Evolutionary conservation across 805 yeast genomes (phyloP).

Genomic region (Hanseniaspora hatyaiensis): DNA sequence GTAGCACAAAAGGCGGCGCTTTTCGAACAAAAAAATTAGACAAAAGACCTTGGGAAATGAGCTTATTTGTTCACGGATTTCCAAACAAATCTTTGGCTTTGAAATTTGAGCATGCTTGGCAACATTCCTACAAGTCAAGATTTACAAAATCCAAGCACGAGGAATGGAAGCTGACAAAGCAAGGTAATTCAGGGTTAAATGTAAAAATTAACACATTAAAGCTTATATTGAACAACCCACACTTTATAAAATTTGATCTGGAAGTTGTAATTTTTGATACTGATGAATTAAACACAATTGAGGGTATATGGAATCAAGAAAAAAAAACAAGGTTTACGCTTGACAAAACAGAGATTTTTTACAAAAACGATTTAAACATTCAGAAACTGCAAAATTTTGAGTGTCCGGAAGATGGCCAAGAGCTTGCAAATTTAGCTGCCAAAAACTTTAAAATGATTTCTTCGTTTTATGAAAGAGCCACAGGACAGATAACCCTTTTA

Average conservation of each 20-base stretch:
- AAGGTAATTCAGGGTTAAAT: conserved; percentile 33
- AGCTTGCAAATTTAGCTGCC: conserved; percentile 16
- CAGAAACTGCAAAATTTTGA: background rate
- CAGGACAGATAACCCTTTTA: too few species aligned
- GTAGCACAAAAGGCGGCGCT: conserved; percentile 61
- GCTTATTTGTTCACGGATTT: conserved; percentile 54
- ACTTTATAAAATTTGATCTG: conserved; percentile 38
- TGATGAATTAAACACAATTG: conserved; percentile 15
- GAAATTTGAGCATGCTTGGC: conserved; percentile 80
- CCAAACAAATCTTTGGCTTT: conserved; percentile 58
- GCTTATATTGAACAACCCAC: conserved; percentile 33
- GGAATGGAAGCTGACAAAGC: conserved; percentile 22
- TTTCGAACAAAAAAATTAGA: conserved; percentile 47
- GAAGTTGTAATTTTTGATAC: conserved; percentile 37
- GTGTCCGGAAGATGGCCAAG: too few species aligned
- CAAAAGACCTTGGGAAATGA: conserved; percentile 65
- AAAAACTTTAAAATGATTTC: conserved; percentile 25
- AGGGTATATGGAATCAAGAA: conserved; percentile 11
- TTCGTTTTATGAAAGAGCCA: conserved; percentile 24
- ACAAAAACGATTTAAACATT: background rate
- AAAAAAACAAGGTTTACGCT: background rate
- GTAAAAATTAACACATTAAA: conserved; percentile 40
- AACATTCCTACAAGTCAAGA: conserved; percentile 55
- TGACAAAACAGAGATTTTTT: background rate
- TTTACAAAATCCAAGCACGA: conserved; percentile 35